phyloP scores from a whole-genome alignment of 2,329 filamentous ascomycete genomes.

The Aspergillus neoniger region DNA sequence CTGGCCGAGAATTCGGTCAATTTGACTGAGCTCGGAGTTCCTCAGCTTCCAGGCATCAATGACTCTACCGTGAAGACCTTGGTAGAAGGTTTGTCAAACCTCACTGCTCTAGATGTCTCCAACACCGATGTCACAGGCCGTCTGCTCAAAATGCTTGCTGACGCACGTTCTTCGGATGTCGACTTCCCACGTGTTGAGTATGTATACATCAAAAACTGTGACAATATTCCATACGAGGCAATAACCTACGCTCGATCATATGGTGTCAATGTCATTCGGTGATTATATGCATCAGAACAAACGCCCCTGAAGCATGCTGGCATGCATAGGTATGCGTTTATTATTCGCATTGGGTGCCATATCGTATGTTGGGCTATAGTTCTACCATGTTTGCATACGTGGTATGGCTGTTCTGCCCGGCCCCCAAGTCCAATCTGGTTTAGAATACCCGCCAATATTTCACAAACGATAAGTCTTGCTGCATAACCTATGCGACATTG shows the following conservation, averaged over 20 bases:
- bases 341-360: neutral
- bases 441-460: too few species aligned
- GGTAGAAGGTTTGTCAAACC: slow-evolving; percentile 24
- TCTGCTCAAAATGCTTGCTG: slow-evolving; percentile 36
- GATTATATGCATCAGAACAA: neutral
- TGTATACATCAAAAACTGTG: neutral
- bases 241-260: neutral
- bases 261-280: neutral
- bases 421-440: too few species aligned
- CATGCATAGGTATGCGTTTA: neutral
- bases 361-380: too few species aligned
- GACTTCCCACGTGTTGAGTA: slow-evolving; percentile 25
- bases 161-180: slow-evolving; percentile 19
- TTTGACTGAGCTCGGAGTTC: slow-evolving; percentile 34
- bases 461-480: too few species aligned
- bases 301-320: neutral
- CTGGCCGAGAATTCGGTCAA: slow-evolving; percentile 20
- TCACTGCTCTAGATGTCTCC: slow-evolving; percentile 39
- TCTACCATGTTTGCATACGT: too few species aligned
- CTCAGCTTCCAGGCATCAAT: slow-evolving; percentile 26
- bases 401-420: too few species aligned
- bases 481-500: too few species aligned
- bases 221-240: neutral
- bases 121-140: slow-evolving; percentile 38
- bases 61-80: slow-evolving; percentile 28